These are phyloP conservation scores for Macrotyloma uniflorum DNA, from an alignment of 306 rosid species.

Conservation along the genomic window DNA sequence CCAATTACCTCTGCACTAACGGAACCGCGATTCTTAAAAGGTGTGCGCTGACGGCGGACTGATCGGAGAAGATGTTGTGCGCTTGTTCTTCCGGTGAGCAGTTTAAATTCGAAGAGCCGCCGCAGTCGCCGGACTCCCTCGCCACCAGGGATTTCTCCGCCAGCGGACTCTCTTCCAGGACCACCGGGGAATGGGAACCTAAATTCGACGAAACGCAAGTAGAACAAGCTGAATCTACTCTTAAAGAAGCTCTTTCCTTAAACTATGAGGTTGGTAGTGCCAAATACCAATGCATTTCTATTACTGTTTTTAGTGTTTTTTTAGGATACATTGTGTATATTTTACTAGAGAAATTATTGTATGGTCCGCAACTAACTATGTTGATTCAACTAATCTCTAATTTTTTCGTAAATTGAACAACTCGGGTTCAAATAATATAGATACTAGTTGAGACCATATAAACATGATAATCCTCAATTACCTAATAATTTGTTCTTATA, in stretches of 20 bases:
- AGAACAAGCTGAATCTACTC: slow-evolving; percentile 85
- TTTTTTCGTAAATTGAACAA: not conserved
- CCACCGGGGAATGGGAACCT: slow-evolving; percentile 72
- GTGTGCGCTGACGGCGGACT: slow-evolving; percentile 34
- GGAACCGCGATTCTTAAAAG: slow-evolving; percentile 21
- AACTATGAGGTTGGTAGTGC: slow-evolving; percentile 67
- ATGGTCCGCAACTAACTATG: not conserved
- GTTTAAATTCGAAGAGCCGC: slow-evolving; percentile 83
- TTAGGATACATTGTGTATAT: not conserved
- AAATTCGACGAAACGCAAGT: slow-evolving; percentile 78
- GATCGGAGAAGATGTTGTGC: slow-evolving; percentile 62
- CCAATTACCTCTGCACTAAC: not conserved
- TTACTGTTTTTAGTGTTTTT: not conserved
- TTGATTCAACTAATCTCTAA: not conserved
- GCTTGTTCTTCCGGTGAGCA: slow-evolving; percentile 96
- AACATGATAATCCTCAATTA: not conserved
- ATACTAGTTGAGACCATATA: not conserved
- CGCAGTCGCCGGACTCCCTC: slow-evolving; percentile 85
- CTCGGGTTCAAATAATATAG: not conserved
- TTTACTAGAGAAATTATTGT: not conserved
- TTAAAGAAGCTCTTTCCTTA: slow-evolving; percentile 83
- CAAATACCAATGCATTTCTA: not conserved
- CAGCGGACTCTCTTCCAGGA: slow-evolving; percentile 79
- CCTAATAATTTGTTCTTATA: not conserved
- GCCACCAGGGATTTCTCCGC: slow-evolving; percentile 92